Evolutionary conservation across 306 rosid genomes (phyloP).

Genomic region (Boehmeria nivea): DNA sequence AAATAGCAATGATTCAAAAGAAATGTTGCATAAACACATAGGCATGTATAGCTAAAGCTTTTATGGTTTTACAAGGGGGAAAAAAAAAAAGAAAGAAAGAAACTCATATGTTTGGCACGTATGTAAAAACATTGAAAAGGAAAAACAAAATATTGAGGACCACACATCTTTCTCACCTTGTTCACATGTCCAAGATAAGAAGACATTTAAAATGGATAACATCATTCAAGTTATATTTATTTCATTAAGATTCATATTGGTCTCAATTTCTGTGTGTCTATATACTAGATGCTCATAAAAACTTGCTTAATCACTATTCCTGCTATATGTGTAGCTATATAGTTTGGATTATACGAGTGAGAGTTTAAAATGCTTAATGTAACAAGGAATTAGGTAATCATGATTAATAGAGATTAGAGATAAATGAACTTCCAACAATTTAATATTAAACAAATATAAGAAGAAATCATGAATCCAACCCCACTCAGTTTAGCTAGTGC

Average conservation of each 20-base stretch:
- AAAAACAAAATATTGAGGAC: slow-evolving; percentile 21
- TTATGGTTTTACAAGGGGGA: no score
- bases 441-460: background rate
- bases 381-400: background rate
- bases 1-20: slow-evolving; percentile 1
- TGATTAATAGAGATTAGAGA: no score
- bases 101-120: no score
- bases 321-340: no score
- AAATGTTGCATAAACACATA: background rate
- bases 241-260: no score
- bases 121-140: slow-evolving; percentile 19
- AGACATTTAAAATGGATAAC: background rate
- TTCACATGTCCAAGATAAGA: slow-evolving; percentile 13
- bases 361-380: background rate
- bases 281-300: no score
- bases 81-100: background rate
- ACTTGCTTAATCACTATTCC: no score
- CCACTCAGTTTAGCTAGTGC: slow-evolving; percentile 1
- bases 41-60: background rate
- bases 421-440: slow-evolving; percentile 3
- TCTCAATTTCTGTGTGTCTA: no score
- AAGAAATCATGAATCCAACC: background rate
- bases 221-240: background rate
- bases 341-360: no score
- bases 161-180: slow-evolving; percentile 11